Conservation (phyloP, 805 yeast genomes). For the Saturnispora besseyi region DNA sequence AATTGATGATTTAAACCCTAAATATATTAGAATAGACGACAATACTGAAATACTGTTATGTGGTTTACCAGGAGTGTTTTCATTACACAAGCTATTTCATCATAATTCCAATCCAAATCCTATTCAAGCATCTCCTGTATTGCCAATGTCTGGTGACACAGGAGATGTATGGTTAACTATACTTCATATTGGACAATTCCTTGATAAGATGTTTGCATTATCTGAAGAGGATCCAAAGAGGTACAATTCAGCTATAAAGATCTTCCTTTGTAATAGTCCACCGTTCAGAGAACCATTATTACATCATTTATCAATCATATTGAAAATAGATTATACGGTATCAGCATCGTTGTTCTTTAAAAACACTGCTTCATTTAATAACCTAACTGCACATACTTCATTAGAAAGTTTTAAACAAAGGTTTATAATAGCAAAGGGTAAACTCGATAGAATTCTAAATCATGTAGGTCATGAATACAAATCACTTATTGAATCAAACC, state of each 20-base stretch:
- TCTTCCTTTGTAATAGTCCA: slow-evolving; percentile 61
- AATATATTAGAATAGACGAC: slow-evolving; percentile 24
- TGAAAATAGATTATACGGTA: slow-evolving; percentile 64
- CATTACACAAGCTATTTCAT: slow-evolving; percentile 59
- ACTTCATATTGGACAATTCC: slow-evolving; percentile 59
- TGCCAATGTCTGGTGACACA: slow-evolving; percentile 51
- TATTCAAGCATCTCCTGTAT: slow-evolving; percentile 2
- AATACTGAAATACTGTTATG: slow-evolving; percentile 42
- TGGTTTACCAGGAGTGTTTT: slow-evolving; percentile 67
- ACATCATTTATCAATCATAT: slow-evolving; percentile 55
- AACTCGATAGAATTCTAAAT: slow-evolving; percentile 56
- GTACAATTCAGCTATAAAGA: slow-evolving; percentile 38
- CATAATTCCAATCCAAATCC: slow-evolving; percentile 38
- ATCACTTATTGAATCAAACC: slow-evolving; percentile 32
- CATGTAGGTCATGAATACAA: slow-evolving; percentile 46
- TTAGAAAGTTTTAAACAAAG: slow-evolving; percentile 56
- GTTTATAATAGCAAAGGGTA: slow-evolving; percentile 51
- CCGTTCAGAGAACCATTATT: slow-evolving; percentile 62
- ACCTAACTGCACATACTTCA: slow-evolving; percentile 52
- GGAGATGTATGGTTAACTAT: slow-evolving; percentile 72
- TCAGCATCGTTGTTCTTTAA: slow-evolving; percentile 67
- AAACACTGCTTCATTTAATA: slow-evolving; percentile 63
- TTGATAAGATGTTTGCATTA: slow-evolving; percentile 36
- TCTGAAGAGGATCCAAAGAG: slow-evolving; percentile 26
- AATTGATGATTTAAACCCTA: slow-evolving; percentile 49